These are phyloP conservation scores for Talaromyces sp. DNA, from an alignment of 2,329 filamentous ascomycete species.

Conservation along the genomic window DNA sequence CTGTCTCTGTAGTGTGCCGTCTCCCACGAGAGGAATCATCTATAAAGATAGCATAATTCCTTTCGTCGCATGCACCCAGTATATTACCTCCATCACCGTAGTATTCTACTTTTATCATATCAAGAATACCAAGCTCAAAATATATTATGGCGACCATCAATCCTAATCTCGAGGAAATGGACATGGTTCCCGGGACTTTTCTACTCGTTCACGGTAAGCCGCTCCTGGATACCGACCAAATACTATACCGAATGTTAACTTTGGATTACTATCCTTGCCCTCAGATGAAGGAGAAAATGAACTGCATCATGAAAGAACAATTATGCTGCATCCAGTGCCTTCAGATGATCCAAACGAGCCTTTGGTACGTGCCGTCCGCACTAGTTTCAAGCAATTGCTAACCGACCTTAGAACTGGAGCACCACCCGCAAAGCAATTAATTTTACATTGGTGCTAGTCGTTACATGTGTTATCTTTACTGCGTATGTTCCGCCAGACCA, in stretches of 20 bases:
- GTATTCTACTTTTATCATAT: too few species aligned
- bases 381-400: not conserved
- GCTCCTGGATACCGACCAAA: not conserved
- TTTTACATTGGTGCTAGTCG: slow-evolving; percentile 42
- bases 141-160: not conserved
- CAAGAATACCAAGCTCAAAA: too few species aligned
- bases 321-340: slow-evolving; percentile 39
- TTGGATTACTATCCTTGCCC: not conserved
- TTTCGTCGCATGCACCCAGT: not conserved
- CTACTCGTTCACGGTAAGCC: slow-evolving; percentile 24
- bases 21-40: not conserved
- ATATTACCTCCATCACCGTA: too few species aligned
- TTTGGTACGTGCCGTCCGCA: slow-evolving; percentile 25
- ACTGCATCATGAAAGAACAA: slow-evolving; percentile 11
- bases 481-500: not conserved
- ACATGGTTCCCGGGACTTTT: slow-evolving; percentile 27
- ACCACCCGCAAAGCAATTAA: slow-evolving; percentile 42
- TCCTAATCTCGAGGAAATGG: slow-evolving; percentile 3
- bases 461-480: slow-evolving; percentile 21
- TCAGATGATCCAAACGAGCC: slow-evolving; percentile 39
- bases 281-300: slow-evolving; percentile 9
- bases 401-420: slow-evolving; percentile 42
- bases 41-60: not conserved
- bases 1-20: not conserved
- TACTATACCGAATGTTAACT: not conserved